phyloP scores from a whole-genome alignment of 805 yeast species.

The Priceomyces medius region DNA sequence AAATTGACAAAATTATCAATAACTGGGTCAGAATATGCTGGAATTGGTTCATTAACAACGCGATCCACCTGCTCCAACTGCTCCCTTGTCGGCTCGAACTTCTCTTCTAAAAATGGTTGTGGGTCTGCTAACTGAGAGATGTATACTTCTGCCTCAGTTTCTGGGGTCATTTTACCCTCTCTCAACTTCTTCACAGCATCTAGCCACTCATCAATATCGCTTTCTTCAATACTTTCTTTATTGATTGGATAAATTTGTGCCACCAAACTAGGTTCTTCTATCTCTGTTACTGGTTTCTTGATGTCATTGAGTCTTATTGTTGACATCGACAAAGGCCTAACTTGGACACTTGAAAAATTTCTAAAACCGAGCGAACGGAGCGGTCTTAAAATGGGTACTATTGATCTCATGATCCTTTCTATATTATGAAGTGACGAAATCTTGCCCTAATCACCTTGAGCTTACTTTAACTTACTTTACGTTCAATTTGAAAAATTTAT shows the following conservation, averaged over 20 bases:
- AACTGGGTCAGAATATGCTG: conserved; percentile 64
- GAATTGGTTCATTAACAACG: conserved; percentile 54
- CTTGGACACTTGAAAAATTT: neutral
- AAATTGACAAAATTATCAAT: conserved; percentile 77
- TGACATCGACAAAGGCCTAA: conserved; percentile 1
- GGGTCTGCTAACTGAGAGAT: conserved; percentile 39
- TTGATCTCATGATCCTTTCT: conserved; percentile 2
- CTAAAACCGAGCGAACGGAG: neutral
- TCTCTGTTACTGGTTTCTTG: conserved; percentile 1
- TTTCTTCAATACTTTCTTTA: conserved; percentile 36
- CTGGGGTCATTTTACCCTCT: conserved; percentile 30
- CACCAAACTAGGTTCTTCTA: conserved; percentile 18
- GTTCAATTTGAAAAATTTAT: conserved; percentile 1
- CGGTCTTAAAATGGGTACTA: neutral
- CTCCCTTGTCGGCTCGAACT: conserved; percentile 59
- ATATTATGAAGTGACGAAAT: neutral
- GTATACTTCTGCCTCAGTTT: conserved; percentile 35
- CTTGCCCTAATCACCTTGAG: too few species aligned
- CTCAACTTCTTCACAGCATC: conserved; percentile 41
- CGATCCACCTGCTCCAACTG: conserved; percentile 59
- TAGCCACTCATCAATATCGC: conserved; percentile 49
- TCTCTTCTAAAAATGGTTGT: conserved; percentile 30
- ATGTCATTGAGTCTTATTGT: neutral
- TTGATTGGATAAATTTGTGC: conserved; percentile 40
- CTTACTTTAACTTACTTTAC: too few species aligned